These are phyloP conservation scores for Scutellaria barbata DNA, from an alignment of 257 asterid genomes.

Conservation along the genomic window DNA sequence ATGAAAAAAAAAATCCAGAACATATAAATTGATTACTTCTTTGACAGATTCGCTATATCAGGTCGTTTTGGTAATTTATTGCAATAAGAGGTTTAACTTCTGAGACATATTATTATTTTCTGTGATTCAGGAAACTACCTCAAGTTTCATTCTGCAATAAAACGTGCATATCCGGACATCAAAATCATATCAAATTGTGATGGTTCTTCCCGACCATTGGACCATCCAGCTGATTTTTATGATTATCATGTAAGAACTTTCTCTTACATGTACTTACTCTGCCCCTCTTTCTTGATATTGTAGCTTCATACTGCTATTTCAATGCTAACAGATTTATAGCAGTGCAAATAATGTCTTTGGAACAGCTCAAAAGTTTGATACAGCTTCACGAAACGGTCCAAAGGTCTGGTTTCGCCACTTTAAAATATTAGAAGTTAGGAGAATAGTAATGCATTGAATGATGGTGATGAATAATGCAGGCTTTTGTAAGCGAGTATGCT, in stretches of 20 bases:
- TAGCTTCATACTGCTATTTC: slow-evolving; percentile 19
- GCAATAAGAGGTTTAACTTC: too few species aligned
- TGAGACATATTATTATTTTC: not conserved
- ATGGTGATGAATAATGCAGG: slow-evolving; percentile 51
- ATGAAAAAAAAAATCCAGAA: not conserved
- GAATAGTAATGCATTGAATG: not conserved
- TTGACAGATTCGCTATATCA: too few species aligned
- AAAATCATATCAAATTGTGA: slow-evolving; percentile 90
- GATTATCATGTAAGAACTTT: slow-evolving; percentile 79
- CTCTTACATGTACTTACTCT: slow-evolving; percentile 16
- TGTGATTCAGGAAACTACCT: slow-evolving; percentile 83
- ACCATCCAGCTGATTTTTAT: slow-evolving; percentile 89
- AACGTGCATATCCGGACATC: slow-evolving; percentile 70
- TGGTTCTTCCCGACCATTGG: slow-evolving; percentile 66
- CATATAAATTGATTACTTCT: not conserved
- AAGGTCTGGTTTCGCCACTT: slow-evolving; percentile 59
- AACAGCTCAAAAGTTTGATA: slow-evolving; percentile 56
- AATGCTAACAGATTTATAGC: slow-evolving; percentile 64
- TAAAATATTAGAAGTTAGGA: slow-evolving; percentile 14
- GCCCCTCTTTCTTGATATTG: not conserved
- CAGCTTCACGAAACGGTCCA: slow-evolving; percentile 73
- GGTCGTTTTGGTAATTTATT: too few species aligned
- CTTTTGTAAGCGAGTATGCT: slow-evolving; percentile 97
- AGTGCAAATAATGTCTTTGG: slow-evolving; percentile 61
- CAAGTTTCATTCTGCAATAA: slow-evolving; percentile 78